Evolutionary conservation across 257 asterid genomes (phyloP), one percentile per base, ranked within the genome.

Genomic region (Nicotiana tabacum): DNA sequence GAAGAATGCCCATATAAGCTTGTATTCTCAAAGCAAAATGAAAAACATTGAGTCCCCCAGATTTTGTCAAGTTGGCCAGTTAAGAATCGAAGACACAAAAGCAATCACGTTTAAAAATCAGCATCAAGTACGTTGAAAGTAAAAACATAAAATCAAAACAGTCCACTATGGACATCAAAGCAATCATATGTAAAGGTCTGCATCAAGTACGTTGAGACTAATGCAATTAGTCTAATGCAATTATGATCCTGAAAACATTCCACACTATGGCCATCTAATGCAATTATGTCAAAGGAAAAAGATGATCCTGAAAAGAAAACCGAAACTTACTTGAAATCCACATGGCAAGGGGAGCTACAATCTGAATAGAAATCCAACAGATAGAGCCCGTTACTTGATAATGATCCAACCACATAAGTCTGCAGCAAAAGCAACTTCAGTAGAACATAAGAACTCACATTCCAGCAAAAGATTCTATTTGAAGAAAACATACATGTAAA

Each of bases 301-400:
- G 72, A 32, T 18, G 4, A 53, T 53, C 57, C 57, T 11, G 57
- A 46, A 72, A 51, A 72, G 78, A 46, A 46, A 46, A 48, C 37
- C 12, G 21, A 46, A 48, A 72, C 15, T 72, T 93, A 94, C 98
- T 80, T 88, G 92, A 85, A 89, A 67, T 93, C 94, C 77, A 94
- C 97, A 58, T 93, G 95, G 82, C 97, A 94, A 33, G 97, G 92
- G 81, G 99, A 92, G 83, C 86, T 90, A 51, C 66, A 66, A 87
- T 90, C 94, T 78, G 93, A 98, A 88, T 92, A 93, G 90, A 96
- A 96, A 89, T 96, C 98, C 90, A 96, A 88, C 83, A 96, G 93
- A 89, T 92, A 85, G 85, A 96, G 89, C 82, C 97, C 98, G 17
- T 85, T 85, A 83, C 89, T 84, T 68, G 95, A 92, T 60, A 90